phyloP scores from a whole-genome alignment of 192 early-diverging fungal genomes.

The Gonapodya prolifera region DNA sequence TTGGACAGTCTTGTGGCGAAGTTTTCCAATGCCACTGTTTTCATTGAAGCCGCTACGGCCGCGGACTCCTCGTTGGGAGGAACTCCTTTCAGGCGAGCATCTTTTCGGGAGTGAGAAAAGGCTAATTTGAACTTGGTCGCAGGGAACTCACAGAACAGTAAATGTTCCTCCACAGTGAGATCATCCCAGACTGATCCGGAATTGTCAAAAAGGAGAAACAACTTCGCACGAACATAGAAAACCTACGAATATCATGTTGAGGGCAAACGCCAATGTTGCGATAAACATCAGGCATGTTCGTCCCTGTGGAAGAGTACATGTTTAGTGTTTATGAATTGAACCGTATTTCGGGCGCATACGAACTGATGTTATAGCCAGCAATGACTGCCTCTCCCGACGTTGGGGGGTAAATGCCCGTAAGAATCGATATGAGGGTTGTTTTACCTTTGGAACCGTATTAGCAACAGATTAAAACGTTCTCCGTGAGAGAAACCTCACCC shows the following conservation, averaged over 20 bases:
- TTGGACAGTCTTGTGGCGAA: constrained; percentile 42
- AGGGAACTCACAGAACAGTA: constrained; percentile 36
- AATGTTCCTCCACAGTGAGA: constrained; percentile 51
- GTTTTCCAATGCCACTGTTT: constrained; percentile 33
- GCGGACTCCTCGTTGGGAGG: constrained; percentile 22
- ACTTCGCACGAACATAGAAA: neutral
- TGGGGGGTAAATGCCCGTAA: constrained; percentile 51
- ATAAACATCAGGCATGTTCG: constrained; percentile 38
- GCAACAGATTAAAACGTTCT: too few relatives aligned
- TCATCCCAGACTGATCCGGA: constrained; percentile 60
- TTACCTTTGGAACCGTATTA: constrained; percentile 22
- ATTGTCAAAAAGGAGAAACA: neutral
- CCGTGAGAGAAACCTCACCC: constrained; percentile 6
- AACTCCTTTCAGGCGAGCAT: constrained; percentile 59
- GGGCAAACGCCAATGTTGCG: constrained; percentile 58
- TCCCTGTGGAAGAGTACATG: constrained; percentile 11
- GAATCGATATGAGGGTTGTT: constrained; percentile 54
- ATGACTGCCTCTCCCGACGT: constrained; percentile 41
- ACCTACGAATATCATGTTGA: constrained; percentile 25
- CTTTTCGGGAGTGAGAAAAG: neutral
- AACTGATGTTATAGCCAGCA: constrained; percentile 34
- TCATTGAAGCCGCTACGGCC: constrained; percentile 28
- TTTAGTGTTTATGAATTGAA: neutral
- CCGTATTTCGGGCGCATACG: neutral
- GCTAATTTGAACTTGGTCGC: neutral